Base-by-base conservation (phyloP, 2,329 filamentous ascomycete species). In the Sporothrix pallida region DNA sequence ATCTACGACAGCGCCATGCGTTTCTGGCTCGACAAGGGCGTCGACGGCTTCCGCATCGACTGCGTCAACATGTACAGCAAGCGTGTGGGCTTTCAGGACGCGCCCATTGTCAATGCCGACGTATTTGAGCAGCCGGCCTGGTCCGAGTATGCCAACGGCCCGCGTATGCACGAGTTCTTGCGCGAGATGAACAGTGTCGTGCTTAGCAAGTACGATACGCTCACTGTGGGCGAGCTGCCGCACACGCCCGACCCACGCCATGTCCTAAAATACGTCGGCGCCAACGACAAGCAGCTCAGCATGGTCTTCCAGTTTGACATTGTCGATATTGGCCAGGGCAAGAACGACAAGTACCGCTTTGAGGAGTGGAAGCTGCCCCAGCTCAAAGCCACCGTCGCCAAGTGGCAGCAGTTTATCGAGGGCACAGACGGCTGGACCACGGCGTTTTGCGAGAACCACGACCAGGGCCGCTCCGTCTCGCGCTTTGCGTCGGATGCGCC, bases 1-100 rank as follows among this genome's bases (percentile, higher is more conserved):
- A 89, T 95, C 4, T 92, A 94, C 80, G 86, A 91, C 44, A 87
- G 88, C 17, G 86, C 91, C 5, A 92, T 95, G 87, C 87, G 88
- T 44, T 96, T 95, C 80, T 96, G 93, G 93, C 87, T 96, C 0
- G 84, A 92, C 68, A 87, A 88, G 46, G 93, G 92, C 2, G 90
- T 92, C 0, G 88, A 91, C 65, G 91, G 91, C 3, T 93, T 93
- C 83, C 87, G 91, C n/a, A 87, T 93, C 81, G 91, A 93, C 78
- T 90, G 91, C 0, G 91, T 93, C 80, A 93, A 93, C 80, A 87
- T 91, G 82, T 91, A 92, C 79, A 91, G 88, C 78, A 93, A 93
- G 78, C 85, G 85, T 0, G 83, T 84, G 2, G 83, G 82, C 0
- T 88, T 75, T 72, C 87, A 86, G 0, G 88, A 92, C 76, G 90